Percentiles rank a stretch among this genome's conserved stretches.
phyloP scores from a whole-genome alignment of 2,329 filamentous ascomycete genomes.

The Thelonectria discophora region DNA sequence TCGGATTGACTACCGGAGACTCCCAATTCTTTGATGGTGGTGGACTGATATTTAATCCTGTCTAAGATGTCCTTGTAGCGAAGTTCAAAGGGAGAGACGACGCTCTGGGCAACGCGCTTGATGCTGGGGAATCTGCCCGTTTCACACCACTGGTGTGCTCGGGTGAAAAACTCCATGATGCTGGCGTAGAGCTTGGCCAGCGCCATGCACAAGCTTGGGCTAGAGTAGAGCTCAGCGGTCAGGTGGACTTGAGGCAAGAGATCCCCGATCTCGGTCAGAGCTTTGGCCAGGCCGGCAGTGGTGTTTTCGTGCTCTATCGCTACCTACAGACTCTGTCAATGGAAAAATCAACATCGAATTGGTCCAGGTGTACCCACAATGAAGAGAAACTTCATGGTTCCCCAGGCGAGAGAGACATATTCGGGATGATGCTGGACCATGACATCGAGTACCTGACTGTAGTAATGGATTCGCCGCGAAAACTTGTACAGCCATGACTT shows the following conservation, averaged over 20 bases:
- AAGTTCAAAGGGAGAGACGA: background rate
- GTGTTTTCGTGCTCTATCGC: constrained; percentile 6
- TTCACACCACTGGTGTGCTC: constrained; percentile 9
- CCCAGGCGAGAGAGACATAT: background rate
- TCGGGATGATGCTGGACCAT: background rate
- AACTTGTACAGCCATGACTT: background rate
- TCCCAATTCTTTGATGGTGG: background rate
- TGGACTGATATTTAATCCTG: background rate
- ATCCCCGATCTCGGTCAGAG: background rate
- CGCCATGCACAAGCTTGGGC: background rate
- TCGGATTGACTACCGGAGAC: background rate
- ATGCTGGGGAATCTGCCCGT: background rate
- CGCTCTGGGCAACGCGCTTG: constrained; percentile 4
- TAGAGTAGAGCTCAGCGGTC: background rate
- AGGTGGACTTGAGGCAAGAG: background rate
- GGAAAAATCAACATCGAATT: no score
- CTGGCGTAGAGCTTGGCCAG: background rate
- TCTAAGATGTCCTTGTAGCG: constrained; percentile 9
- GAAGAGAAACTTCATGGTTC: background rate
- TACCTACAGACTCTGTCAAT: background rate
- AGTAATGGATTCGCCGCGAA: background rate
- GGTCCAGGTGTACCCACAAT: no score
- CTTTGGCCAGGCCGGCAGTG: background rate
- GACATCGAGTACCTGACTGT: background rate
- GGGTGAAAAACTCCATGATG: constrained; percentile 1